Conservation (phyloP, 108 stramenopile genomes). For the Craspedostauros australis region DNA sequence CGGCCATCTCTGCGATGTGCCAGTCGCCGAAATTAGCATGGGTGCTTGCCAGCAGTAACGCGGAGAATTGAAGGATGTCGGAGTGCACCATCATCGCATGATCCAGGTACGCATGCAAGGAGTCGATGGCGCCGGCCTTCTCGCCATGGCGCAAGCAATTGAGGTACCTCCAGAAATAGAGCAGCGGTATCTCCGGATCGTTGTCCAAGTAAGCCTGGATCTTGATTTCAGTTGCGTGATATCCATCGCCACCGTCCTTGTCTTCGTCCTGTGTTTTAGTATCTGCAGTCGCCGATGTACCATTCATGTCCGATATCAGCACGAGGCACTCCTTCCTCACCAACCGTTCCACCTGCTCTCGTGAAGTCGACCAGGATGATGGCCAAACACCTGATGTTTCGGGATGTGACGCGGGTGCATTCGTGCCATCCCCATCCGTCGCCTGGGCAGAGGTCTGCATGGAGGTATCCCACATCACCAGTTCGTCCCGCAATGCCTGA, state of each 20-base stretch:
- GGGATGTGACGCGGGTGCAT: neutral
- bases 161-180: slow-evolving; percentile 76
- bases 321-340: slow-evolving; percentile 21
- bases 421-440: slow-evolving; percentile 1
- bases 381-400: neutral
- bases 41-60: slow-evolving; percentile 68
- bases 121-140: slow-evolving; percentile 73
- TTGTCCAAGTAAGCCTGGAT: slow-evolving; percentile 23
- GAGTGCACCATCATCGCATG: slow-evolving; percentile 72
- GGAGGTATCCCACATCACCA: slow-evolving; percentile 13
- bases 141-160: slow-evolving; percentile 73
- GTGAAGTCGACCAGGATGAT: slow-evolving; percentile 28
- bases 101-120: slow-evolving; percentile 91
- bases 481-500: slow-evolving; percentile 29
- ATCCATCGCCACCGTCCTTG: neutral
- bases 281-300: neutral
- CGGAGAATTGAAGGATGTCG: slow-evolving; percentile 75
- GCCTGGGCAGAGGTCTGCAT: slow-evolving; percentile 23
- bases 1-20: slow-evolving; percentile 63
- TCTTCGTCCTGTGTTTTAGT: neutral
- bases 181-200: slow-evolving; percentile 73
- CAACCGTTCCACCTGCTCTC: slow-evolving; percentile 24
- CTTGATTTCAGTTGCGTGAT: slow-evolving; percentile 26
- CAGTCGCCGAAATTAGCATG: slow-evolving; percentile 71
- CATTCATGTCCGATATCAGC: neutral